A percentile compares a stretch with the other conserved stretches of the same genome.
Conservation (phyloP, 1,139 yeast species). For the Martiniozyma asiatica region DNA sequence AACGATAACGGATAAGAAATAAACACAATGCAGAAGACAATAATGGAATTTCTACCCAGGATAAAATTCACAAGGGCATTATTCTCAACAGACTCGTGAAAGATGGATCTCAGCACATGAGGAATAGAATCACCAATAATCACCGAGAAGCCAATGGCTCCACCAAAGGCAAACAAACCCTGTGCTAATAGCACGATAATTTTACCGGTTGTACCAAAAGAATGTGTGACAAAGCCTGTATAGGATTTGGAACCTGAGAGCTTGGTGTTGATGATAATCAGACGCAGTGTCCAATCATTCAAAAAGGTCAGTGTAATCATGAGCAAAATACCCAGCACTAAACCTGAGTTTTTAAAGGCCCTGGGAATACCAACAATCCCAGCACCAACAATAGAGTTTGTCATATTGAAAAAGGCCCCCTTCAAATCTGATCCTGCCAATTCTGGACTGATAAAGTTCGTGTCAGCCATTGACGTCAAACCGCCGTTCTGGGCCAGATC, state of each 20-base stretch:
- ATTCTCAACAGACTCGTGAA: conserved; percentile 36
- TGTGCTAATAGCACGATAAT: conserved; percentile 60
- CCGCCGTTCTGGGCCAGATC: conserved; percentile 6
- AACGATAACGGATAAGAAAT: conserved; percentile 78
- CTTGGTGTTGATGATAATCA: conserved; percentile 77
- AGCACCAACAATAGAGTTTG: conserved; percentile 86
- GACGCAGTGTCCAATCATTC: conserved; percentile 77
- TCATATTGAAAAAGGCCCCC: conserved; percentile 96
- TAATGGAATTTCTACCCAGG: conserved; percentile 55
- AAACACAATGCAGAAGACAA: conserved; percentile 54
- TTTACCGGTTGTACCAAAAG: conserved; percentile 69
- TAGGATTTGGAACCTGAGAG: conserved; percentile 66
- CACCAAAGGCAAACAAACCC: conserved; percentile 87
- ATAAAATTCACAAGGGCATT: conserved; percentile 36
- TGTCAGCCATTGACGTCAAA: neutral
- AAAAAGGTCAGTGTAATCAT: conserved; percentile 50
- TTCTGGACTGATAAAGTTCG: neutral
- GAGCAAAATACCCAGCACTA: conserved; percentile 59
- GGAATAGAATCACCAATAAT: conserved; percentile 94
- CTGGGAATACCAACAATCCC: conserved; percentile 92
- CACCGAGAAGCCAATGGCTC: conserved; percentile 87
- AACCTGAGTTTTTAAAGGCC: conserved; percentile 73
- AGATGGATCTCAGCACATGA: conserved; percentile 63
- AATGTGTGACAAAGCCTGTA: conserved; percentile 73
- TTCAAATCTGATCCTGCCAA: conserved; percentile 34